Base-by-base conservation (phyloP, 2,329 filamentous ascomycete genomes). In the Epicoccum nigrum region DNA sequence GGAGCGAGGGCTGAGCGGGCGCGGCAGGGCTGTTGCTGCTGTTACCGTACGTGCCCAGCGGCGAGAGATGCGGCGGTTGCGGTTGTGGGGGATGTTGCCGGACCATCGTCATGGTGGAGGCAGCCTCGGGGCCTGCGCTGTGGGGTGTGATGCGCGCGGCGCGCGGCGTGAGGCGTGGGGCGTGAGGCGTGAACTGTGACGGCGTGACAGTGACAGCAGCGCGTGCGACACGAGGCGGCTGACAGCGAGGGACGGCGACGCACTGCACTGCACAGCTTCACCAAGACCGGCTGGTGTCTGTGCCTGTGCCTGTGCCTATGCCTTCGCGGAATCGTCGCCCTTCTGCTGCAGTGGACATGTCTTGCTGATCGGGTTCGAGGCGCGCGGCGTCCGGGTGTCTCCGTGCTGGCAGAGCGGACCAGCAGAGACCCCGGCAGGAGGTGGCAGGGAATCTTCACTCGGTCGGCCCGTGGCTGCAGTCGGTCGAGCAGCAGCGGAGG, bases 241-340 rank as follows among this genome's bases (percentile, higher is more conserved):
- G 8, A n/a, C n/a, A n/a, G 44, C 30, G 45, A 53, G 49, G 35
- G 45, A 35, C 34, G 46, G 40, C 46, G 27, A 43, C 38, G 49
- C 48, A 52, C 49, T 58, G 58, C 62, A 65, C 69, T 58, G 58
- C 62, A 65, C 69, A 60, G 63, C 60, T 66, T 70, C 67, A 73
- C 67, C 67, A 64, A 67, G 69, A 72, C 64, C 61, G 68, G 65
- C 68, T 63, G 61, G 70, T 74, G 69, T 71, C 72, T 71, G 74
- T 73, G 71, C 71, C 72, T 74, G n/a, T n/a, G n/a, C n/a, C n/a
- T n/a, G n/a, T n/a, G 69, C 72, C 72, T 71, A 74, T 73, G 71
- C 71, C 72, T 74, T 72, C 71, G 70, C 72, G 71, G 65, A 69
- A 64, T 74, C 63, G 67, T 70, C 66, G 67, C 58, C 62, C 58